phyloP scores from a whole-genome alignment of 2,329 filamentous ascomycete species.

The Colletotrichum chlorophyti region DNA sequence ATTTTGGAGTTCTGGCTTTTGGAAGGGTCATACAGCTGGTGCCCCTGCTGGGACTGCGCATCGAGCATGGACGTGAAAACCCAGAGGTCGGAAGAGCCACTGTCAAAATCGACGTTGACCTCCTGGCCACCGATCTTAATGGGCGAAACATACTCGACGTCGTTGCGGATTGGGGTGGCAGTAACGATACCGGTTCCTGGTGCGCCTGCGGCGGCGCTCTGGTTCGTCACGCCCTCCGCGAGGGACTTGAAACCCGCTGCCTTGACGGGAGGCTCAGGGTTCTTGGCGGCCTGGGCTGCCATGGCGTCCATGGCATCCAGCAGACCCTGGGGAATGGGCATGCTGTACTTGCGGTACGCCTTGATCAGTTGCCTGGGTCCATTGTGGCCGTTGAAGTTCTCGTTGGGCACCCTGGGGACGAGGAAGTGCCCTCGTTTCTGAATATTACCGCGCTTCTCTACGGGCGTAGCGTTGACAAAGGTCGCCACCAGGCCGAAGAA shows the following conservation, averaged over 20 bases:
- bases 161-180: conserved; percentile 69
- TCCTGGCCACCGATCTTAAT: conserved; percentile 74
- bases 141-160: conserved; percentile 73
- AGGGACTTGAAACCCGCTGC: conserved; percentile 29
- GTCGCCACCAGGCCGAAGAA: conserved; percentile 24
- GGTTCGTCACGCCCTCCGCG: conserved; percentile 6
- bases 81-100: conserved; percentile 80
- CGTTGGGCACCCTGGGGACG: conserved; percentile 63
- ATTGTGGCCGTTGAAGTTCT: conserved; percentile 59
- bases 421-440: conserved; percentile 64
- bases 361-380: conserved; percentile 68
- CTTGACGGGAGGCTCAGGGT: conserved; percentile 28
- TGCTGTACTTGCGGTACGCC: conserved; percentile 72
- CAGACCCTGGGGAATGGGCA: conserved; percentile 53
- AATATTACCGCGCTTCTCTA: conserved; percentile 35
- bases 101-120: conserved; percentile 75
- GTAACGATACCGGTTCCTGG: conserved; percentile 61
- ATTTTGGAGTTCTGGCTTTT: conserved; percentile 42
- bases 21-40: conserved; percentile 49
- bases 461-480: conserved; percentile 35
- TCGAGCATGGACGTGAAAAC: conserved; percentile 70
- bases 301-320: conserved; percentile 42
- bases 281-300: conserved; percentile 12
- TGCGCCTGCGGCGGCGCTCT: conserved; percentile 15
- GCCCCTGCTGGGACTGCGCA: conserved; percentile 49